A percentile compares a stretch with the other conserved stretches of the same genome.
These are phyloP conservation scores for Agaricus subrufescens DNA, from an alignment of 768 basidiomycete genomes.

Conservation along the genomic window DNA sequence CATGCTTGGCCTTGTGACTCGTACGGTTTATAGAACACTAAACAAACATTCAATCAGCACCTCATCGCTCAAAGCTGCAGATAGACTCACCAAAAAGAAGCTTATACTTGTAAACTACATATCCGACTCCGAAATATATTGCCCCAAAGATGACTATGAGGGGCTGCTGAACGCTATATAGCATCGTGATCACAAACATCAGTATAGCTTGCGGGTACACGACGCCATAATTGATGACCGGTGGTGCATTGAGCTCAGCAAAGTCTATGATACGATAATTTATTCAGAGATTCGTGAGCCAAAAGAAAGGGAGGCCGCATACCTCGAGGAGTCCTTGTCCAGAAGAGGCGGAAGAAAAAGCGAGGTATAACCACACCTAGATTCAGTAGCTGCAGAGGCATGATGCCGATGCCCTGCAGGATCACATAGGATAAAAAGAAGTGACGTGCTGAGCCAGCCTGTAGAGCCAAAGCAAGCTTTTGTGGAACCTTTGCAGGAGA, in stretches of 20 bases:
- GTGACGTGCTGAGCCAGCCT: slow-evolving; percentile 72
- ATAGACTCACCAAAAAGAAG: slow-evolving; percentile 76
- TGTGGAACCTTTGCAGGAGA: slow-evolving; percentile 93
- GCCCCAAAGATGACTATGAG: slow-evolving; percentile 94
- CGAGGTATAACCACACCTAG: slow-evolving; percentile 84
- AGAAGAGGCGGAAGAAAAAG: slow-evolving; percentile 65
- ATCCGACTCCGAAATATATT: slow-evolving; percentile 92
- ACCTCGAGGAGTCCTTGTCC: slow-evolving; percentile 91
- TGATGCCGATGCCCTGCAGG: slow-evolving; percentile 88
- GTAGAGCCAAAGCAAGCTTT: slow-evolving; percentile 82
- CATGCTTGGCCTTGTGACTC: slow-evolving; percentile 97
- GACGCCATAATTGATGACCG: slow-evolving; percentile 96
- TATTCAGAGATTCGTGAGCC: background rate
- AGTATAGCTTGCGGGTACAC: slow-evolving; percentile 97
- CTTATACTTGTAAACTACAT: slow-evolving; percentile 98
- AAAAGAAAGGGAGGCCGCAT: slow-evolving; percentile 12
- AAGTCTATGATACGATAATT: slow-evolving; percentile 54
- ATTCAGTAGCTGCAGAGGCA: slow-evolving; percentile 94
- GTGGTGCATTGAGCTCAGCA: slow-evolving; percentile 94
- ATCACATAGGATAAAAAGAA: slow-evolving; percentile 86
- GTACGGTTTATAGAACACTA: slow-evolving; percentile 98
- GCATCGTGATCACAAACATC: slow-evolving; percentile 90
- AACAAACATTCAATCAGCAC: background rate
- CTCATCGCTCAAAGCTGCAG: background rate
- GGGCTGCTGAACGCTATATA: slow-evolving; percentile 95